Percentiles rank a stretch among this genome's conserved stretches.
phyloP scores from a whole-genome alignment of 2,329 filamentous ascomycete genomes.

The Ophiocordyceps unilateralis region DNA sequence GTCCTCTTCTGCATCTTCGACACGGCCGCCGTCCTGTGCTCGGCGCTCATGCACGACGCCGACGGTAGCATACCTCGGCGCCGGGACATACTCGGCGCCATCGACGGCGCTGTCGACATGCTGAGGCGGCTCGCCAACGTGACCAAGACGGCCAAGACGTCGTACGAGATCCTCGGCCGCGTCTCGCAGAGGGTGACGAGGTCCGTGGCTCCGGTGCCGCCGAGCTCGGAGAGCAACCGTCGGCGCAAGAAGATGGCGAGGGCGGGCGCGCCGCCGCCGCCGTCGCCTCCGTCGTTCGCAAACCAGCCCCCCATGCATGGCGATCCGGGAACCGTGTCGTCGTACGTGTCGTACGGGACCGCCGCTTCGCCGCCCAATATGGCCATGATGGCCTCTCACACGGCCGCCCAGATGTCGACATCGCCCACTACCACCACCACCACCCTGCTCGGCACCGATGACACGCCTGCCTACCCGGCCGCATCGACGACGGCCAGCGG shows the following conservation, averaged over 20 bases:
- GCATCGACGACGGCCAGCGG: too few relatives aligned
- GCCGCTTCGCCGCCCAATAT: not conserved
- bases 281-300: slow-evolving; percentile 1
- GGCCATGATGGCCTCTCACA: not conserved
- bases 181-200: slow-evolving; percentile 12
- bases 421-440: not conserved
- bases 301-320: not conserved
- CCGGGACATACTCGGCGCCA: slow-evolving; percentile 19
- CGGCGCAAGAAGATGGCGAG: not conserved
- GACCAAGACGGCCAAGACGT: slow-evolving; percentile 17
- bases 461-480: not conserved
- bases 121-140: slow-evolving; percentile 14
- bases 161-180: slow-evolving; percentile 15
- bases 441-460: not conserved
- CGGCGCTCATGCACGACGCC: slow-evolving; percentile 29
- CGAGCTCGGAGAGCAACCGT: not conserved
- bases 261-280: not conserved
- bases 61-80: slow-evolving; percentile 19
- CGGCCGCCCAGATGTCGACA: not conserved
- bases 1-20: slow-evolving; percentile 34
- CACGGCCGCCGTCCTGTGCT: slow-evolving; percentile 29
- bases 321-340: slow-evolving; percentile 1
- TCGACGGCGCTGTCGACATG: slow-evolving; percentile 16
- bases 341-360: slow-evolving; percentile 1
- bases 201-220: not conserved